These are phyloP conservation scores for Torulaspora quercuum DNA, from an alignment of 805 yeast genomes.

Conservation along the genomic window DNA sequence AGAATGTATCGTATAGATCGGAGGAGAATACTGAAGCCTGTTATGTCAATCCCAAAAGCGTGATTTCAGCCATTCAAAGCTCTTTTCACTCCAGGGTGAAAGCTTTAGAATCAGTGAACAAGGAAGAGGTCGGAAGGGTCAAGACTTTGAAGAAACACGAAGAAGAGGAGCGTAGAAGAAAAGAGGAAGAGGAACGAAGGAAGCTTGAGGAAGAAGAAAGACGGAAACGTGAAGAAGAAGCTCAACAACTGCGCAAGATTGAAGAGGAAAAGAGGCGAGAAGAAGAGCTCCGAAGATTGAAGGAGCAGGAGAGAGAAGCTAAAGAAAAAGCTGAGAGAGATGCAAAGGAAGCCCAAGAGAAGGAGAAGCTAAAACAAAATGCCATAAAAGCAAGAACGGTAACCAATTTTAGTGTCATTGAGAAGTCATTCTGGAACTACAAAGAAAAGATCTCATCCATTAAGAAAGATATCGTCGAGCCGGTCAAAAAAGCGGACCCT, in stretches of 20 bases:
- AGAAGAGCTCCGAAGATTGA: constrained; percentile 18
- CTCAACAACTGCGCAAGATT: constrained; percentile 17
- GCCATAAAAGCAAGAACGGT: constrained; percentile 22
- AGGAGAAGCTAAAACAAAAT: constrained; percentile 17
- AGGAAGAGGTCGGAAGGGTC: constrained; percentile 11
- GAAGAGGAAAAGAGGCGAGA: constrained; percentile 18
- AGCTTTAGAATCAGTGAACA: constrained; percentile 13
- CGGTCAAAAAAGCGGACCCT: constrained; percentile 48
- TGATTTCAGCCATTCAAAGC: constrained; percentile 12
- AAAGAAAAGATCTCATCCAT: constrained; percentile 54
- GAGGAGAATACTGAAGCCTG: neutral
- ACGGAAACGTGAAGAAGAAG: constrained; percentile 14
- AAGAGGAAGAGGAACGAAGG: constrained; percentile 21
- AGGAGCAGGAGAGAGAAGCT: constrained; percentile 21
- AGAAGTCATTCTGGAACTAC: constrained; percentile 45
- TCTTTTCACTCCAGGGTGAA: constrained; percentile 13
- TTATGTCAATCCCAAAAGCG: neutral
- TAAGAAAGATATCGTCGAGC: constrained; percentile 55
- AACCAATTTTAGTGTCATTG: constrained; percentile 38
- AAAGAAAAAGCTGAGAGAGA: constrained; percentile 22
- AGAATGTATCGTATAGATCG: neutral
- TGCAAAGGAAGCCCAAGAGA: constrained; percentile 15
- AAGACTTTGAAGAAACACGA: constrained; percentile 11
- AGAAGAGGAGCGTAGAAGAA: constrained; percentile 17
- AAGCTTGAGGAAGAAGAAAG: constrained; percentile 17